Evolutionary conservation across 2,329 filamentous ascomycete species (phyloP).

Genomic region (Xylariaceae sp.): DNA sequence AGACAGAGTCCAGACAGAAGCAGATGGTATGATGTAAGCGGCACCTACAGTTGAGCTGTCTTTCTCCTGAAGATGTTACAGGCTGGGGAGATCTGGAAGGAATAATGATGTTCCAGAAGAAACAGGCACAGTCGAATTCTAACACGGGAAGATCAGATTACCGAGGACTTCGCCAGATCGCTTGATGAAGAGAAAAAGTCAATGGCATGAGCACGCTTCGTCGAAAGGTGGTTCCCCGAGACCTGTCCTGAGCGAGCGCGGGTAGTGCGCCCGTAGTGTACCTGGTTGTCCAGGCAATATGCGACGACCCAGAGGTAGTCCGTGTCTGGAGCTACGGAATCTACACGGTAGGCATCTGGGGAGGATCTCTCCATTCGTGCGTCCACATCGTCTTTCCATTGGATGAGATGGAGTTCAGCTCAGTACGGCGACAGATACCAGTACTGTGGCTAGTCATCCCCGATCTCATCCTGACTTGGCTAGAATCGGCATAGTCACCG

Average conservation of each 20-base stretch:
- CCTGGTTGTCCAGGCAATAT: no score
- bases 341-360: no score
- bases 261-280: no score
- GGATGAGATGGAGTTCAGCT: no score
- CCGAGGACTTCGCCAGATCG: not conserved
- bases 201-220: not conserved
- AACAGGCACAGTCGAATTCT: not conserved
- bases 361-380: no score
- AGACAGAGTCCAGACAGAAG: not conserved
- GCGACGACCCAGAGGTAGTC: no score
- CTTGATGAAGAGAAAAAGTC: slow-evolving; percentile 15
- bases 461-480: not conserved
- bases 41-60: slow-evolving; percentile 9
- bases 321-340: no score
- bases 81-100: not conserved
- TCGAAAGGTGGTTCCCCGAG: no score
- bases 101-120: not conserved
- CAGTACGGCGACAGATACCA: no score
- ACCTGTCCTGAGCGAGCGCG: no score
- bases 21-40: slow-evolving; percentile 26
- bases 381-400: no score
- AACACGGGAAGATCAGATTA: not conserved
- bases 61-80: no score
- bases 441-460: not conserved
- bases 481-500: not conserved